phyloP scores from a whole-genome alignment of 192 early-diverging fungal species.

The Spizellomyces punctatus region DNA sequence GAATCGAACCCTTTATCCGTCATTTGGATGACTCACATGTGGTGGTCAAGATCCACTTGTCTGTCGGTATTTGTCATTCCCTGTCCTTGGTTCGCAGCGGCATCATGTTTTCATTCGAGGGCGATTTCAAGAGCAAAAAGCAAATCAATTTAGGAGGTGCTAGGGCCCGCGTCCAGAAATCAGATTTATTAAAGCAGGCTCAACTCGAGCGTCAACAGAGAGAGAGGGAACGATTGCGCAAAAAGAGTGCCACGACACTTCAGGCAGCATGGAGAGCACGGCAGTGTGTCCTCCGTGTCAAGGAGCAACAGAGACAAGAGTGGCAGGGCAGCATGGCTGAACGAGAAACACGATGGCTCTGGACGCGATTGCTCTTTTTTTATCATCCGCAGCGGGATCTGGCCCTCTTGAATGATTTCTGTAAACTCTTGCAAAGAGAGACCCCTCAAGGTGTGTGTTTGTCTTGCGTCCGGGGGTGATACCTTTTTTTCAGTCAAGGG shows the following conservation, averaged over 20 bases:
- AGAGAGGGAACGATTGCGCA: conserved; percentile 66
- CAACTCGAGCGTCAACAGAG: conserved; percentile 73
- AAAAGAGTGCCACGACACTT: conserved; percentile 61
- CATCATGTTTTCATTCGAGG: conserved; percentile 71
- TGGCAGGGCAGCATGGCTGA: conserved; percentile 45
- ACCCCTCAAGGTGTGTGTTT: too few relatives aligned
- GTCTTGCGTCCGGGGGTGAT: too few relatives aligned
- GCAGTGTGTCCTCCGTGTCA: conserved; percentile 32
- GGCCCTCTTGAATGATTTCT: conserved; percentile 15
- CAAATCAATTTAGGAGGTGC: conserved; percentile 83
- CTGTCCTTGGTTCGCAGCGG: too few relatives aligned
- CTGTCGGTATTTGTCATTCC: too few relatives aligned
- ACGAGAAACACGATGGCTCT: background rate
- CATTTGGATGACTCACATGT: too few relatives aligned
- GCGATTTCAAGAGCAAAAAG: conserved; percentile 72
- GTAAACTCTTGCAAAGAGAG: background rate
- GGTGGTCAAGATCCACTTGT: too few relatives aligned
- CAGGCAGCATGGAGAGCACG: conserved; percentile 71
- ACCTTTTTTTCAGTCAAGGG: too few relatives aligned
- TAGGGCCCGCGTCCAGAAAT: conserved; percentile 66
- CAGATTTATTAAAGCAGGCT: conserved; percentile 60
- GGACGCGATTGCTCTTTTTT: conserved; percentile 43
- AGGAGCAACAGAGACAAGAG: conserved; percentile 26
- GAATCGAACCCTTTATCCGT: too few relatives aligned
- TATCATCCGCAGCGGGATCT: conserved; percentile 30